phyloP scores from a whole-genome alignment of 331 rosid genomes.

The Malus hybrid region DNA sequence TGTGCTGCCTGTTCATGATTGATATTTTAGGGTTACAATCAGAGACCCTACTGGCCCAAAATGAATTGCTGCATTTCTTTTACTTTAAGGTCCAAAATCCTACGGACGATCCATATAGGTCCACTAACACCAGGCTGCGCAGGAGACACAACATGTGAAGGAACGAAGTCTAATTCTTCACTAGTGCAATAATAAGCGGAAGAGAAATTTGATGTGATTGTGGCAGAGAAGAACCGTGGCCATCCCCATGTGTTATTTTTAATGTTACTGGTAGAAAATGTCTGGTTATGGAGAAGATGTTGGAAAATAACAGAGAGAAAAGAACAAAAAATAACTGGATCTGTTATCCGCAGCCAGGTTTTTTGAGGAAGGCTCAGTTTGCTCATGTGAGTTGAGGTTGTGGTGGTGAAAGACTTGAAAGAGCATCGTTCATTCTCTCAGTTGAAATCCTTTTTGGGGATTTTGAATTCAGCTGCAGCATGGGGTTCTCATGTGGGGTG shows the following conservation, averaged over 20 bases:
- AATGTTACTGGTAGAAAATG: conserved; percentile 20
- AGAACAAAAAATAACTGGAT: conserved; percentile 24
- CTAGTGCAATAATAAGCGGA: not conserved
- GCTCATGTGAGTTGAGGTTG: conserved; percentile 14
- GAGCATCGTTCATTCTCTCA: conserved; percentile 7
- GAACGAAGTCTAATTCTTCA: conserved; percentile 14
- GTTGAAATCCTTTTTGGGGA: not conserved
- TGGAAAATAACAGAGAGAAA: conserved; percentile 11
- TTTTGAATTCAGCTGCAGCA: conserved; percentile 14
- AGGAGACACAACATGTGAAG: conserved; percentile 54
- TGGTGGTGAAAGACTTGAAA: conserved; percentile 15
- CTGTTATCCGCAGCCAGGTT: conserved; percentile 18
- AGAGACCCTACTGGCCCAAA: not conserved
- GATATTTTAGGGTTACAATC: not conserved
- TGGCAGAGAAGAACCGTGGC: conserved; percentile 22
- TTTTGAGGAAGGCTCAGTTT: conserved; percentile 4
- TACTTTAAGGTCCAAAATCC: conserved; percentile 1
- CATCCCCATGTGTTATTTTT: conserved; percentile 43
- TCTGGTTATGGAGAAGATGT: not conserved
- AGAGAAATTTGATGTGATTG: conserved; percentile 22
- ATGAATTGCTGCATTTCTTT: not conserved
- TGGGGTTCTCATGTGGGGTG: conserved; percentile 52
- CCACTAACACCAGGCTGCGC: conserved; percentile 17
- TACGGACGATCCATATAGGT: conserved; percentile 20
- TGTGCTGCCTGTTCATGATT: not conserved